Evolutionary conservation across 257 asterid species (phyloP).

Genomic region (Solanum piurae): DNA sequence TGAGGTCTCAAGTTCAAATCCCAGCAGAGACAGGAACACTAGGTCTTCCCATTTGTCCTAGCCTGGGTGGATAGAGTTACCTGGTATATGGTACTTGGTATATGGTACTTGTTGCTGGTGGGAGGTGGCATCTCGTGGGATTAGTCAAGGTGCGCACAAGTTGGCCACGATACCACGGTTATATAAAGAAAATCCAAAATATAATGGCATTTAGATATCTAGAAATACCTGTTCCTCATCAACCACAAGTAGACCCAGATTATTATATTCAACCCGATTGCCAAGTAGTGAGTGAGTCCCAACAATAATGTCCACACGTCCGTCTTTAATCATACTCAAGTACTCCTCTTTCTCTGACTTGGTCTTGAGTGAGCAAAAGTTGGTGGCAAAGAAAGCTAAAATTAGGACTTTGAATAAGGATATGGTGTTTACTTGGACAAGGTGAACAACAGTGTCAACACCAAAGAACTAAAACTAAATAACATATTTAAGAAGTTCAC

Average conservation of each 20-base stretch:
- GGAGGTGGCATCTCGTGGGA: neutral
- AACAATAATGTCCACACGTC: conserved; percentile 72
- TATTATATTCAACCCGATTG: conserved; percentile 76
- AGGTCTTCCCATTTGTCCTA: neutral
- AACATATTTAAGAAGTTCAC: neutral
- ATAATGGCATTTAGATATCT: conserved; percentile 16
- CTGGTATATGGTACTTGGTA: neutral
- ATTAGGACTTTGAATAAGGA: conserved; percentile 5
- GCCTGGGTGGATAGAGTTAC: neutral
- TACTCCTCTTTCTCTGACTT: conserved; percentile 74
- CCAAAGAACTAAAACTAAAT: neutral
- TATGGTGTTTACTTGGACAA: conserved; percentile 5
- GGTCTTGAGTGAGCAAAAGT: conserved; percentile 49
- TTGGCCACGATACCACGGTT: neutral
- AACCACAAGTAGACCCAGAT: conserved; percentile 91
- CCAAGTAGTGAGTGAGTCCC: conserved; percentile 96
- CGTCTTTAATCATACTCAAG: conserved; percentile 68
- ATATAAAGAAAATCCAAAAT: neutral
- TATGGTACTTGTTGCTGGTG: neutral
- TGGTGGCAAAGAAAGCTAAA: conserved; percentile 8
- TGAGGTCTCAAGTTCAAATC: neutral
- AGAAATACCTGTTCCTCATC: conserved; percentile 92
- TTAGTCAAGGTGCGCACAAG: neutral
- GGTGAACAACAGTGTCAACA: neutral
- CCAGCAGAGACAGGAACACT: neutral